phyloP scores from a whole-genome alignment of 352 stramenopile genomes.

The Phytophthora pistaciae region DNA sequence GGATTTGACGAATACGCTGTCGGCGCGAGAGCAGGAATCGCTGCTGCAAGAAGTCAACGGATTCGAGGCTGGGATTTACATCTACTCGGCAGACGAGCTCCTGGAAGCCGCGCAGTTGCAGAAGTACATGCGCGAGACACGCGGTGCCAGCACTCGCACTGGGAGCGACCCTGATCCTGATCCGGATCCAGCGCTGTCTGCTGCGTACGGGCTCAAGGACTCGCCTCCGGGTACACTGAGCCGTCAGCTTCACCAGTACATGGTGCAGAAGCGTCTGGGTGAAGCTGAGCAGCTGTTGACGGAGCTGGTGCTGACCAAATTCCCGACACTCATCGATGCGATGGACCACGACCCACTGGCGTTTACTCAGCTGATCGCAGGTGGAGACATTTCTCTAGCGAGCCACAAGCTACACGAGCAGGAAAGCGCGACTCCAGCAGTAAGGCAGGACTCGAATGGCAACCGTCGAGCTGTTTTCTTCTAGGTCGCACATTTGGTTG shows the following conservation, averaged over 20 bases:
- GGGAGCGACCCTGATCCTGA: slow-evolving; percentile 19
- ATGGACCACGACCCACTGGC: slow-evolving; percentile 84
- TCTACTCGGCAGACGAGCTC: slow-evolving; percentile 84
- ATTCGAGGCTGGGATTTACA: slow-evolving; percentile 70
- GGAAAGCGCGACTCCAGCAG: slow-evolving; percentile 15
- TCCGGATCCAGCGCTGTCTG: slow-evolving; percentile 21
- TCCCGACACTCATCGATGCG: slow-evolving; percentile 75
- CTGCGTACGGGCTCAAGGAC: slow-evolving; percentile 18
- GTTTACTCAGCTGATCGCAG: slow-evolving; percentile 77
- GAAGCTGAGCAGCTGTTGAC: slow-evolving; percentile 73
- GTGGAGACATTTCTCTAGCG: slow-evolving; percentile 43
- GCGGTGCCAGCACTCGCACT: slow-evolving; percentile 12
- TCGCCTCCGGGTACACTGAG: slow-evolving; percentile 36
- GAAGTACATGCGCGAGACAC: slow-evolving; percentile 54
- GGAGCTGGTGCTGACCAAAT: slow-evolving; percentile 70
- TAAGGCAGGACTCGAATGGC: slow-evolving; percentile 32
- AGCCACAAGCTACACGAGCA: slow-evolving; percentile 36
- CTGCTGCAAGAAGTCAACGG: slow-evolving; percentile 74
- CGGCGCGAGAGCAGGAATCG: slow-evolving; percentile 61
- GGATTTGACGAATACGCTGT: slow-evolving; percentile 55
- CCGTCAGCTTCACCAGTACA: slow-evolving; percentile 45
- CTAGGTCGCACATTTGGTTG: slow-evolving; percentile 21
- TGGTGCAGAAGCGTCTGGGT: slow-evolving; percentile 43
- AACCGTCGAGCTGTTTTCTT: slow-evolving; percentile 38
- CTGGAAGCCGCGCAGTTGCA: slow-evolving; percentile 65